Percentiles rank a stretch among this genome's conserved stretches.
These are phyloP conservation scores for Saccharomyces hybrid DNA, from an alignment of 1,139 yeast genomes.

Conservation along the genomic window DNA sequence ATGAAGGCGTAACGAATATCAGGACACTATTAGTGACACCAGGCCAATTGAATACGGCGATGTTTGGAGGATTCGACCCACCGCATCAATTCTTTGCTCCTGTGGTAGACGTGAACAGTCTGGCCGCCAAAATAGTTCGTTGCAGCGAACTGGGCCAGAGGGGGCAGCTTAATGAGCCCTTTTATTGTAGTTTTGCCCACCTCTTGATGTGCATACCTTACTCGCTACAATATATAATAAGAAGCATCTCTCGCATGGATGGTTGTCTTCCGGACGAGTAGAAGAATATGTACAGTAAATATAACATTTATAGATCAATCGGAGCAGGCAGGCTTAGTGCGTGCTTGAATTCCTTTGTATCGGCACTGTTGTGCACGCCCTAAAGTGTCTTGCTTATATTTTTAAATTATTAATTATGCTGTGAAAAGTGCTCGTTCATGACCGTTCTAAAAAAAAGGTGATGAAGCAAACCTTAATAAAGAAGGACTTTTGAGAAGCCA, in stretches of 20 bases:
- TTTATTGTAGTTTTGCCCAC: slow-evolving; percentile 55
- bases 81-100: slow-evolving; percentile 62
- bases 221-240: slow-evolving; percentile 37
- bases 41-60: slow-evolving; percentile 56
- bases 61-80: slow-evolving; percentile 58
- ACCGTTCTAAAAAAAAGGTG: background rate
- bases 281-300: background rate
- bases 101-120: slow-evolving; percentile 37
- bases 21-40: slow-evolving; percentile 50
- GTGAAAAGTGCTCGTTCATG: background rate
- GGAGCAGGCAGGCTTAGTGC: background rate
- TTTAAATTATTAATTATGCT: background rate
- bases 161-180: slow-evolving; percentile 51
- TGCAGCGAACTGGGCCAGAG: slow-evolving; percentile 41
- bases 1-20: slow-evolving; percentile 25
- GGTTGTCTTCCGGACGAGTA: slow-evolving; percentile 25
- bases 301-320: background rate
- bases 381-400: background rate
- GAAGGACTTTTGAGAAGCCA: background rate
- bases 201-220: slow-evolving; percentile 47
- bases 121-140: slow-evolving; percentile 41
- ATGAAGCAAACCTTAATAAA: background rate
- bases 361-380: background rate
- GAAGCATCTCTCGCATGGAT: slow-evolving; percentile 37
- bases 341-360: background rate